Percentiles rank a stretch among this genome's conserved stretches.
phyloP scores from a whole-genome alignment of 768 basidiomycete genomes.

The Phaeolepiota aurea region DNA sequence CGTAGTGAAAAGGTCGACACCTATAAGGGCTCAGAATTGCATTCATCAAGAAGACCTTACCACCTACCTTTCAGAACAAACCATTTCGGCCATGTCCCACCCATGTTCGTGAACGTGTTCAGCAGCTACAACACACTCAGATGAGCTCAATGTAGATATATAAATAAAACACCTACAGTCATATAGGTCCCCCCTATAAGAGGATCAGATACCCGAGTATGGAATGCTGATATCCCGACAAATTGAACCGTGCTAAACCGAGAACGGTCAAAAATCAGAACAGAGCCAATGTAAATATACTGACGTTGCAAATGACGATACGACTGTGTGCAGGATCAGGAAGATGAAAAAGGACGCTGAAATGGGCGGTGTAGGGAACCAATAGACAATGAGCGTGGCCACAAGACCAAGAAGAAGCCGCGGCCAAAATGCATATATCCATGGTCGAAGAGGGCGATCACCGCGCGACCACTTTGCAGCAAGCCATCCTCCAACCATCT shows the following conservation, averaged over 20 bases:
- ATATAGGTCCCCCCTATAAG: constrained; percentile 98
- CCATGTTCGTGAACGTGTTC: constrained; percentile 94
- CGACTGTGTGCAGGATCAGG: constrained; percentile 73
- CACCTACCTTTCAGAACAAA: constrained; percentile 82
- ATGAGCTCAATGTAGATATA: neutral
- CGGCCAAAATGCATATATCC: constrained; percentile 90
- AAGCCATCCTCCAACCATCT: constrained; percentile 90
- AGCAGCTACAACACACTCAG: constrained; percentile 74
- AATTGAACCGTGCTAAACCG: constrained; percentile 81
- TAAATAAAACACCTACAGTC: constrained; percentile 56
- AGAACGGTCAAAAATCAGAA: neutral
- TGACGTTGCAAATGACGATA: constrained; percentile 81
- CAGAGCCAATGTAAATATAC: constrained; percentile 13
- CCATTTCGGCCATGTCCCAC: constrained; percentile 97
- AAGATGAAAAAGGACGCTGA: constrained; percentile 71
- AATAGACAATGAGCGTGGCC: constrained; percentile 71
- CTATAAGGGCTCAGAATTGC: too few relatives aligned
- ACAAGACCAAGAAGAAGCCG: constrained; percentile 67
- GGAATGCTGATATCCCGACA: constrained; percentile 98
- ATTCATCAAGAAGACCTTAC: too few relatives aligned
- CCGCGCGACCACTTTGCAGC: constrained; percentile 89
- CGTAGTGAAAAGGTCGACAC: constrained; percentile 81
- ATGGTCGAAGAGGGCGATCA: constrained; percentile 71
- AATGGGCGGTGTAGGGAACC: constrained; percentile 76
- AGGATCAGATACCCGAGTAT: constrained; percentile 93